Base-by-base conservation (phyloP, 2,329 filamentous ascomycete species). In the Aureobasidium uvarum region DNA sequence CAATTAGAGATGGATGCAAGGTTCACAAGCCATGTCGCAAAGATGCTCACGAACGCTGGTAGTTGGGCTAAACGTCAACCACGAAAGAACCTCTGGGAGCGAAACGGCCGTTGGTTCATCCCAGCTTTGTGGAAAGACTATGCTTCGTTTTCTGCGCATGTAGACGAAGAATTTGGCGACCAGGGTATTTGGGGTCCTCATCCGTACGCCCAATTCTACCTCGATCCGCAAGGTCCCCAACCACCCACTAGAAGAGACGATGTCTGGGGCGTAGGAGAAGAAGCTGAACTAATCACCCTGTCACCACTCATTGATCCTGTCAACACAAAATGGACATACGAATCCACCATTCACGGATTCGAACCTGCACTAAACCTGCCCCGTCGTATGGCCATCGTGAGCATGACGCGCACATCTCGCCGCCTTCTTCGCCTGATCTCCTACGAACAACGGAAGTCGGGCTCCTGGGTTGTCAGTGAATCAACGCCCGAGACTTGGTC, bases 281-380 rank as follows among this genome's bases (percentile, higher is more conserved):
- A 56, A 41, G 52, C 52, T 3, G 52, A 41, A 16, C n/a, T 56
- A 20, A 56, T 56, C 10, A 56, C 52, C n/a, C 23, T 56, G 8
- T 39, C 52, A 2, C 52, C 52, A 18, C 52, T 56, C 14, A 56
- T 56, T 23, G 52, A 56, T 23, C 52, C 52, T 16, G 33, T 56
- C 20, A 55, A 25, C 31, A 55, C 51, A 39, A 55, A 55, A 39
- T 55, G 51, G 51, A 55, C 51, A 4, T 55, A 55, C 7, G 51
- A 55, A n/a, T 5, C 6, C 8, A 39, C 51, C 3, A 16, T 55
- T 23, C 51, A 39, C 6, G 51, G 51, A 3, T 55, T 55, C n/a
- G 13, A 52, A 3, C 50, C 50, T 1, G 28, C 50, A 33, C 31
- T 52, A 7, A 3, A 52, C 31, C 31, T 52, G 8, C 50, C 50